phyloP scores from a whole-genome alignment of 75 land plant genomes.

The Selaginella moellendorffii region DNA sequence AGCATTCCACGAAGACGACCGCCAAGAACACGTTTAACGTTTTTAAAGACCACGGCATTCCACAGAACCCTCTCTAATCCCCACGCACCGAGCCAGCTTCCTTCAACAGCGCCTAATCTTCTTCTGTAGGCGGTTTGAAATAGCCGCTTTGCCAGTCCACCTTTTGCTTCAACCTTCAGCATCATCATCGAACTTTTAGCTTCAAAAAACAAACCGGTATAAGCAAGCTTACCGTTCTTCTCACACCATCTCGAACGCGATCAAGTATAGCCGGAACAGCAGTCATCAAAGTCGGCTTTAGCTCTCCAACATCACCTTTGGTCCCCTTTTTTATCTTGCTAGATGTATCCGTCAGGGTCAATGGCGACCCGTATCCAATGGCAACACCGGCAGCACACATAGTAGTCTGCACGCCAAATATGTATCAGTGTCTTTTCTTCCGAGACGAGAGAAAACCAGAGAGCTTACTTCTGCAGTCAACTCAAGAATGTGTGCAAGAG shows the following conservation, averaged over 20 bases:
- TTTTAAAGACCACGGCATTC: conserved; percentile 1
- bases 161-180: background rate
- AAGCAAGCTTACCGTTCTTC: conserved; percentile 37
- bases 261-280: conserved; percentile 93
- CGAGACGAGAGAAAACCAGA: too few relatives aligned
- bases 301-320: conserved; percentile 58
- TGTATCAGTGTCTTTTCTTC: too few relatives aligned
- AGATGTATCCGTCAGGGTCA: conserved; percentile 88
- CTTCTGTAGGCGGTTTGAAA: background rate
- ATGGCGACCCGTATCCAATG: conserved; percentile 90
- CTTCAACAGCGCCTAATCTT: conserved; percentile 5
- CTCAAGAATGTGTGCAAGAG: conserved; percentile 9
- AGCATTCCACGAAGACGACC: conserved; percentile 9
- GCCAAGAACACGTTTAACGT: background rate
- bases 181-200: background rate
- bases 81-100: conserved; percentile 8
- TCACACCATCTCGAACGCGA: conserved; percentile 82
- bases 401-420: conserved; percentile 47
- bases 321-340: conserved; percentile 73
- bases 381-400: conserved; percentile 53
- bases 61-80: conserved; percentile 1
- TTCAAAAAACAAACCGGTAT: background rate
- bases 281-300: conserved; percentile 62
- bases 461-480: conserved; percentile 1
- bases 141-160: conserved; percentile 3